Conservation (phyloP, 2,329 filamentous ascomycete genomes). For the Neoscytalidium dimidiatum region DNA sequence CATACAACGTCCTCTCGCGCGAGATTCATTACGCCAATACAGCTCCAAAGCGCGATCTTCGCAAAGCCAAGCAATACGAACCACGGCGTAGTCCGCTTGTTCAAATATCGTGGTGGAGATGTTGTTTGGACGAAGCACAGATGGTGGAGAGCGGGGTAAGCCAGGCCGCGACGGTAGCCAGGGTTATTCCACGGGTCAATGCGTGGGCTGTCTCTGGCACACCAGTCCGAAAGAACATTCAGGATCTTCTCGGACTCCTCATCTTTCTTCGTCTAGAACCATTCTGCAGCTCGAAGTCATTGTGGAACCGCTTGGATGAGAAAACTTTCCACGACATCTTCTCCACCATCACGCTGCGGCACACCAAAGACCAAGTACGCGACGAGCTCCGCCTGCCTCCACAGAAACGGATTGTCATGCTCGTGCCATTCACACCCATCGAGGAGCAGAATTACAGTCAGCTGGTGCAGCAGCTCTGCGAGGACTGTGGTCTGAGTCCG, state of each 20-base stretch:
- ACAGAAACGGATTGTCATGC: constrained; percentile 85
- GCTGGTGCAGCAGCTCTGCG: constrained; percentile 74
- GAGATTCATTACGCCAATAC: constrained; percentile 78
- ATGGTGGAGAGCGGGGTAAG: constrained; percentile 91
- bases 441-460: constrained; percentile 87
- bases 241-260: constrained; percentile 78
- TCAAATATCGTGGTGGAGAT: constrained; percentile 83
- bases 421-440: constrained; percentile 83
- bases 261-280: constrained; percentile 80
- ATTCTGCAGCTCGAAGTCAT: constrained; percentile 62
- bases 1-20: constrained; percentile 69
- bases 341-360: constrained; percentile 71
- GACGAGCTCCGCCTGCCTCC: constrained; percentile 76
- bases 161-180: constrained; percentile 78
- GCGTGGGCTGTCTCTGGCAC: constrained; percentile 94
- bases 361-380: constrained; percentile 80
- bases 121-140: constrained; percentile 75
- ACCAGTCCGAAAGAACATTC: constrained; percentile 76
- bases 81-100: constrained; percentile 73
- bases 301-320: constrained; percentile 73
- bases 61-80: constrained; percentile 64
- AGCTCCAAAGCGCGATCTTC: constrained; percentile 70
- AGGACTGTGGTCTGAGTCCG: constrained; percentile 65
- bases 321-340: constrained; percentile 70
- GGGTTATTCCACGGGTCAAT: constrained; percentile 77